Evolutionary conservation across 1,284 basidiomycete species (phyloP), one percentile per base, ranked within the genome.

Genomic region (Phlebopus sp.): DNA sequence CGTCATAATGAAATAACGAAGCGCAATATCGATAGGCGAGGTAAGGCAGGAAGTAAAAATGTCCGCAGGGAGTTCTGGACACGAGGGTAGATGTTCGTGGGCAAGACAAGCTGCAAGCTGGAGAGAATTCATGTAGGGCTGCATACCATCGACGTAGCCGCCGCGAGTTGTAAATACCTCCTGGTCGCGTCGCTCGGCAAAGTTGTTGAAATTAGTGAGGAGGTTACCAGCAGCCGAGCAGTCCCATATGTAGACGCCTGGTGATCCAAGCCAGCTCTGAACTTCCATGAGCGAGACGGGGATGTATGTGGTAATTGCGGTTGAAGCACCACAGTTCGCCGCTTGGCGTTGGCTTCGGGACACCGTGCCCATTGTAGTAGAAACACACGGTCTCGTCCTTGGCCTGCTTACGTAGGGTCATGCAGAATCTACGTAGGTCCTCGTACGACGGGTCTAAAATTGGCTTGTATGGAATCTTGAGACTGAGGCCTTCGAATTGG

Each of bases 261-360:
- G 96, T 2, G 92, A 92, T 4, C 90, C 90, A 1, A 95, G 71
- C 92, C 93, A 97, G 36, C 78, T 82, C 66, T 97, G 94, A 10
- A 98, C 76, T 59, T 98, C 95, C 66, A 90, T 90, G 38, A 98
- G 74, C 6, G 92, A 95, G 18, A 99, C 90, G 0, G 96, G 96
- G 49, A 99, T 98, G 67, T 99, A 99, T 99, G 97, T 0, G 97
- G 69, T 99, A 99, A 54, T 85, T 92, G 63, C 88, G 82, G 70
- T 99, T 99, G 76, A 99, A 99, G 49, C 97, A 96, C 96, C 96
- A 99, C 46, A 99, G 82, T 69, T 99, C 97, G 19, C 97, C 96
- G 53, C 92, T 95, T 0, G 90, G 80, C 0, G 97, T 99, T 2
- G 96, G 97, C 62, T 94, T 96, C 1, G 97, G 96, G 13, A 99